Evolutionary conservation across 2,329 filamentous ascomycete genomes (phyloP).

Genomic region (Fusarium lateritium): DNA sequence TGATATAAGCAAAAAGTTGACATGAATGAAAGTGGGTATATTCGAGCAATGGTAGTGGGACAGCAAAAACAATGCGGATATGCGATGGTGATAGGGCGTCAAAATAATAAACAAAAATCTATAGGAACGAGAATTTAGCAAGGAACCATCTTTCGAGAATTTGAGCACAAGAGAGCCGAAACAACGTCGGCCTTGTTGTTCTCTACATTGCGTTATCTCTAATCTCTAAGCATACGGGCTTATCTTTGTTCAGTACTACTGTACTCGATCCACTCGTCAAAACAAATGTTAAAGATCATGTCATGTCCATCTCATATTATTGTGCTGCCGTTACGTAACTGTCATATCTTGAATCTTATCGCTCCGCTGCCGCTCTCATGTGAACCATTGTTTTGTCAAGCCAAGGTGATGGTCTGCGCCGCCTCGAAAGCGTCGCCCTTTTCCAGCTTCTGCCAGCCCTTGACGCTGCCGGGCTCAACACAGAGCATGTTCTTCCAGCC

Average conservation of each 20-base stretch:
- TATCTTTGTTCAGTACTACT: conserved; percentile 1
- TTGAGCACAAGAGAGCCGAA: conserved; percentile 8
- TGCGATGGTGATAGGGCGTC: not conserved
- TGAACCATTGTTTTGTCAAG: conserved; percentile 42
- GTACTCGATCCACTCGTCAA: conserved; percentile 11
- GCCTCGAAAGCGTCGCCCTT: conserved; percentile 78
- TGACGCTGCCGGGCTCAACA: conserved; percentile 89
- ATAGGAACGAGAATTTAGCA: not conserved
- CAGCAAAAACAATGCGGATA: not conserved
- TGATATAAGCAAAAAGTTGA: not conserved
- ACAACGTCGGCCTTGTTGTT: conserved; percentile 12
- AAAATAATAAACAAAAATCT: not conserved
- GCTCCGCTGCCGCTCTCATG: conserved; percentile 2
- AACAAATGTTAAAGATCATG: conserved; percentile 28
- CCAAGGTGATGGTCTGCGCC: conserved; percentile 67
- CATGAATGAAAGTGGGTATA: not conserved
- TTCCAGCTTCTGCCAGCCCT: conserved; percentile 87
- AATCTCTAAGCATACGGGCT: conserved; percentile 31
- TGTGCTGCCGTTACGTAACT: conserved; percentile 28
- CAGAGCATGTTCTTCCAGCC: conserved; percentile 96
- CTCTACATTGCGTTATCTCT: conserved; percentile 27
- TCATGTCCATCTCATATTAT: conserved; percentile 40
- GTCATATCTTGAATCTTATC: conserved; percentile 38
- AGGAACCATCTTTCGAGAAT: conserved; percentile 14
- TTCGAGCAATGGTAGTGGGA: not conserved